Conservation (phyloP, 371 early-diverging fungal genomes). For the Mortierella sp. region DNA sequence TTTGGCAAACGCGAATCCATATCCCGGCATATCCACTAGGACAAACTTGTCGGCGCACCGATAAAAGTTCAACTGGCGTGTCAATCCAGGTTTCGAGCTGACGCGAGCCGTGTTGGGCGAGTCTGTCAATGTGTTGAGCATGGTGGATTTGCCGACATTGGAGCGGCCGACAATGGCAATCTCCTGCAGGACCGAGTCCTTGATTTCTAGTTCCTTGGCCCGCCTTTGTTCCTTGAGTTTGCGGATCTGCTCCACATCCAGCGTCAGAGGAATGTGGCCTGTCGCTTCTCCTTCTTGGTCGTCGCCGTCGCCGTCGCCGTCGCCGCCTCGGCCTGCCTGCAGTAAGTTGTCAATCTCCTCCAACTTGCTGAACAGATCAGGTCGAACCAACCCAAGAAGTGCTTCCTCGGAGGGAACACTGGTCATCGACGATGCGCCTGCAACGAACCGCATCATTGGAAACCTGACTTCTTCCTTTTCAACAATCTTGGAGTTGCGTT, state of each 20-base stretch:
- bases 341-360: constrained; percentile 35
- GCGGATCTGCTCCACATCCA: constrained; percentile 19
- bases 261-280: neutral
- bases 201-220: constrained; percentile 23
- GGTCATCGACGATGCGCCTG: constrained; percentile 56
- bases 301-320: constrained; percentile 8
- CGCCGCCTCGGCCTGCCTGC: constrained; percentile 32
- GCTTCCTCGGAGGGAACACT: constrained; percentile 57
- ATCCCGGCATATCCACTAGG: constrained; percentile 90
- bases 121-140: constrained; percentile 74
- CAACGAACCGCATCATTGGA: constrained; percentile 61
- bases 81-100: constrained; percentile 82
- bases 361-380: constrained; percentile 40
- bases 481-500: constrained; percentile 26
- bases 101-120: constrained; percentile 67
- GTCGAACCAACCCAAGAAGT: constrained; percentile 30
- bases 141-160: constrained; percentile 84
- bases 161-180: constrained; percentile 68
- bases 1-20: constrained; percentile 87
- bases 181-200: constrained; percentile 30
- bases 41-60: constrained; percentile 69
- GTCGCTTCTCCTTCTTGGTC: constrained; percentile 20
- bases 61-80: constrained; percentile 86
- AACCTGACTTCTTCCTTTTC: constrained; percentile 56
- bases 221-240: constrained; percentile 16